These are phyloP conservation scores for Jaminaea rosea DNA, from an alignment of 1,284 basidiomycete species.

Conservation along the genomic window DNA sequence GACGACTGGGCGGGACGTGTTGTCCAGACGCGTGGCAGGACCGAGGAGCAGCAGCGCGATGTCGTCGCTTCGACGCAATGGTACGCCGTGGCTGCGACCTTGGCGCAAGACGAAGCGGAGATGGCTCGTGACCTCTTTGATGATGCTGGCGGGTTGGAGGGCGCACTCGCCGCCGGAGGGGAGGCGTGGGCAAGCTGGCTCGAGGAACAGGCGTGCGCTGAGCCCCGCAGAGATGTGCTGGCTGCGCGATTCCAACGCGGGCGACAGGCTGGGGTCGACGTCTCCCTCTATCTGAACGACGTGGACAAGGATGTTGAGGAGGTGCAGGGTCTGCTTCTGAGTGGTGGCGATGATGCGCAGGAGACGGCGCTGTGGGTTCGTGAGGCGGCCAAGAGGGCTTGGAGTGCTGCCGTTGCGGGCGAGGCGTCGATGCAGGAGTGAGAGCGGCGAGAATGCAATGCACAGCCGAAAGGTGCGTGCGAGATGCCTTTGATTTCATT, in stretches of 20 bases:
- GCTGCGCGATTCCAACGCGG: background rate
- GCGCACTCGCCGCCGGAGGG: no score
- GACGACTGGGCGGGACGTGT: constrained; percentile 57
- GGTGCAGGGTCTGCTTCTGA: background rate
- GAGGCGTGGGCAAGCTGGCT: no score
- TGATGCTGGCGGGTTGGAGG: no score
- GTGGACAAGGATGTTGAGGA: background rate
- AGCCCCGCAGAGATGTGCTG: background rate
- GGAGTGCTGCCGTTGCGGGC: background rate
- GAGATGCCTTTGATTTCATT: background rate
- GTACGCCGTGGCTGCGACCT: no score
- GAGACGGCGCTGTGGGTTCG: background rate
- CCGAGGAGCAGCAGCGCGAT: constrained; percentile 22
- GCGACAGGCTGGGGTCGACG: no score
- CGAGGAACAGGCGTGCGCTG: no score
- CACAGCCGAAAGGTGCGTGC: background rate
- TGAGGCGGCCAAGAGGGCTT: background rate
- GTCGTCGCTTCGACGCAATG: no score
- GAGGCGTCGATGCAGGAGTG: background rate
- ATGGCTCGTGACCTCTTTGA: no score
- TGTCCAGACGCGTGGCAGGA: constrained; percentile 18
- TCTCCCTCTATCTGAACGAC: background rate
- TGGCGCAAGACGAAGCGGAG: no score
- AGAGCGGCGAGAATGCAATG: background rate
- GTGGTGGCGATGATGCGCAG: background rate